Base-by-base conservation (phyloP, 495 filamentous ascomycete genomes). In the Tuber umbilicatum region DNA sequence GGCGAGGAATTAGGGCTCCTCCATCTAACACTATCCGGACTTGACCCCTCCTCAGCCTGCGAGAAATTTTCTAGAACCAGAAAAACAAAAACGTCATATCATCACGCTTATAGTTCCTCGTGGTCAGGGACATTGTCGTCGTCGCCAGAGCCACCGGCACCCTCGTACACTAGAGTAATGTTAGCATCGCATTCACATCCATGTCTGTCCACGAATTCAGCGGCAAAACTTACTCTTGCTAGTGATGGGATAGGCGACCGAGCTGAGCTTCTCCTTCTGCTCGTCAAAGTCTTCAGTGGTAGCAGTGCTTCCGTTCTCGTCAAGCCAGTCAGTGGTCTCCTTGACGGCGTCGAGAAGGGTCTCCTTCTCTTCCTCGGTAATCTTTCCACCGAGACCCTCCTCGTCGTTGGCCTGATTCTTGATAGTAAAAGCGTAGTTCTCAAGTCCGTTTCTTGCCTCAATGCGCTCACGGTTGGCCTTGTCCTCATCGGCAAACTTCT, bases 361-460 rank as follows among this genome's bases (percentile, higher is more conserved):
- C 86, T 99, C 94, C 91, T 98, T 99, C 88, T 99, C 96, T 76
- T 98, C 95, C 76, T 97, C 95, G 71, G 94, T 92, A 83, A 99
- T 97, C 91, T 97, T 97, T 84, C 93, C 93, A 85, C 95, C 93
- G 74, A 97, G 91, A 78, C 95, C 95, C 75, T 97, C 94, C 84
- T 97, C 93, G 79, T 99, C 95, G 84, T 94, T 94, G 86, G 93
- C 92, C 88, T 99, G 95, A 90, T 97, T 97, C 91, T 98, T 98
- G 81, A 99, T 86, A 88, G 88, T 92, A 91, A 97, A 97, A 74
- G 92, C 93, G 83, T 97, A 97, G 88, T 95, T 95, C 89, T 97
- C 93, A 76, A 99, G 91, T 76, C 91, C 91, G 86, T 99, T 98
- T 84, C 96, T 90, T 82, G 95, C 93, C 86, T 93, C 90, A 81